phyloP scores from a whole-genome alignment of 2,329 filamentous ascomycete species.

The Exophiala oligosperma region DNA sequence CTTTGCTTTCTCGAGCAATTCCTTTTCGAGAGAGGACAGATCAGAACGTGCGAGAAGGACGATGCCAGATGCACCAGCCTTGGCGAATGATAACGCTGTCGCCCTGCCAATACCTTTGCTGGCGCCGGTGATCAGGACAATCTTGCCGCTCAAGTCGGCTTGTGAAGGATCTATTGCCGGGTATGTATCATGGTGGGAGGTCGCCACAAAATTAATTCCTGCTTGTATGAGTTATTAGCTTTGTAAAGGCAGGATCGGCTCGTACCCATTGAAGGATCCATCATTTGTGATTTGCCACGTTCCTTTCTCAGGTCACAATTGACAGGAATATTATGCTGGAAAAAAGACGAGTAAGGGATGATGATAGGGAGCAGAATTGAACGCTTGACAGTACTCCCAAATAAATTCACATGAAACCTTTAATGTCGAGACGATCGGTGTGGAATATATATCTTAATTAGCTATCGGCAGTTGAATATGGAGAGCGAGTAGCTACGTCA shows the following conservation, averaged over 20 bases:
- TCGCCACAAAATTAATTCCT: constrained; percentile 4
- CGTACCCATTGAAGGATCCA: background rate
- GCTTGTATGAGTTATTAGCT: background rate
- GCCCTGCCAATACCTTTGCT: constrained; percentile 38
- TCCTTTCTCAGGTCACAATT: too few relatives aligned
- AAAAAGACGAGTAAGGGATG: too few relatives aligned
- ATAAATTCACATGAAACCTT: too few relatives aligned
- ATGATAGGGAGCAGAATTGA: too few relatives aligned
- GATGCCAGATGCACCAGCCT: constrained; percentile 45
- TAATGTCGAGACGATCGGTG: too few relatives aligned
- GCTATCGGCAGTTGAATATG: too few relatives aligned
- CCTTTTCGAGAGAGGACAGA: constrained; percentile 39
- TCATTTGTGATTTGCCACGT: background rate
- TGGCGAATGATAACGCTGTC: constrained; percentile 35
- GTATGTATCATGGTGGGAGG: constrained; percentile 52
- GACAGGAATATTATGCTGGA: too few relatives aligned
- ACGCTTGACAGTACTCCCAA: too few relatives aligned
- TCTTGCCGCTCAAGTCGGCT: constrained; percentile 33
- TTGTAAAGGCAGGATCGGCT: background rate
- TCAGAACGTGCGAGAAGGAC: constrained; percentile 55
- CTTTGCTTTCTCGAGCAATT: constrained; percentile 39
- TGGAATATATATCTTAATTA: too few relatives aligned
- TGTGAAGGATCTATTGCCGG: constrained; percentile 46
- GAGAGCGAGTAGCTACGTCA: too few relatives aligned
- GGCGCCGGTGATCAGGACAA: constrained; percentile 40